These are phyloP conservation scores for Byssochlamys sp. DNA, from an alignment of 2,329 filamentous ascomycete genomes.

Conservation along the genomic window DNA sequence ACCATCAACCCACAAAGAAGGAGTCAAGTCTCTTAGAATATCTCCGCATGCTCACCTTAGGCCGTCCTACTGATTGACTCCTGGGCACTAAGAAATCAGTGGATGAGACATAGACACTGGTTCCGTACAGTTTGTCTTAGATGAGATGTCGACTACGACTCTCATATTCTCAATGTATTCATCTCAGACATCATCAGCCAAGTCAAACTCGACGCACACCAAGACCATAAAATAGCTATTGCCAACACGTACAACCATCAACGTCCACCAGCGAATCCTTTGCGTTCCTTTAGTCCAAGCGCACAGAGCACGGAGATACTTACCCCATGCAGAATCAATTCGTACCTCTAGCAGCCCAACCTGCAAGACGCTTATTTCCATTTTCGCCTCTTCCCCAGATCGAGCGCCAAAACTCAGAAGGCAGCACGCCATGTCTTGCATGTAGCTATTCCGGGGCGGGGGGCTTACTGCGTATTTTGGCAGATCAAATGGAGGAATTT, in stretches of 20 bases:
- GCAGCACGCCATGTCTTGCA: neutral
- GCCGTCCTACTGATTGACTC: too few relatives aligned
- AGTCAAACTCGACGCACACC: neutral
- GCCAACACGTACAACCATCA: neutral
- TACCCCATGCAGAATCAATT: neutral
- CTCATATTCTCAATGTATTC: too few relatives aligned
- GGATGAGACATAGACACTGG: too few relatives aligned
- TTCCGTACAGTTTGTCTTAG: too few relatives aligned
- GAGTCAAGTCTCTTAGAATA: too few relatives aligned
- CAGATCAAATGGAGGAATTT: neutral
- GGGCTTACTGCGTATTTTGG: neutral
- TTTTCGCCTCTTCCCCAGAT: neutral
- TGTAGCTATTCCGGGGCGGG: neutral
- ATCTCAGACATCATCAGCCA: too few relatives aligned
- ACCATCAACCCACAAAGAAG: too few relatives aligned
- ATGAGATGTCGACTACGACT: too few relatives aligned
- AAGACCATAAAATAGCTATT: neutral
- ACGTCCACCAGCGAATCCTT: neutral
- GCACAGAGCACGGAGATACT: neutral
- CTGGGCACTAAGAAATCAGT: too few relatives aligned
- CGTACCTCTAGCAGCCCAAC: neutral
- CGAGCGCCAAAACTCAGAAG: neutral
- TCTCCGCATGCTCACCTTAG: too few relatives aligned
- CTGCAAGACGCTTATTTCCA: neutral
- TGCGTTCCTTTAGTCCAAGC: neutral